phyloP scores from a whole-genome alignment of 176 grass and related monocot genomes.

The Hordeum vulgare region DNA sequence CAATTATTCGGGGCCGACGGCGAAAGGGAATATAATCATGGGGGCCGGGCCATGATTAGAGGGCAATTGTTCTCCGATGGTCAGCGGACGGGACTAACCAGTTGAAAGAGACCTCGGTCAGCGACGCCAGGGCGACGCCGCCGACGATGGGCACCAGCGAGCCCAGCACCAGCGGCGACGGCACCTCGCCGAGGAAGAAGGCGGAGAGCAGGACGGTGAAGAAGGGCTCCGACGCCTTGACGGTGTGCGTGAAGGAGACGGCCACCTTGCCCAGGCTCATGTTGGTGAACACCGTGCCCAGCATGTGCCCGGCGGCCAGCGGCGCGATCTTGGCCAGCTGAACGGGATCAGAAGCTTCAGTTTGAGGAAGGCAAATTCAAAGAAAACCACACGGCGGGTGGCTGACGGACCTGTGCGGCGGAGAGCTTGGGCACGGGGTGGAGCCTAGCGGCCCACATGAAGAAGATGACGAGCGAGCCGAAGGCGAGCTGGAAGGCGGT shows the following conservation, averaged over 20 bases:
- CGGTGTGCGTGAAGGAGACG: conserved; percentile 94
- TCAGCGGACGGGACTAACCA: conserved; percentile 27
- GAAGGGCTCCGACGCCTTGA: conserved; percentile 89
- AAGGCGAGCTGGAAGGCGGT: conserved; percentile 73
- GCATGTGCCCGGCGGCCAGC: conserved; percentile 65
- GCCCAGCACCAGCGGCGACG: conserved; percentile 42
- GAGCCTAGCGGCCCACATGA: conserved; percentile 66
- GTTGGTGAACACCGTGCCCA: conserved; percentile 91
- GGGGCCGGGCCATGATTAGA: background rate
- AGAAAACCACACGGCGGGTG: background rate
- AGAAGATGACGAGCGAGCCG: conserved; percentile 57
- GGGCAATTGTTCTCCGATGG: background rate
- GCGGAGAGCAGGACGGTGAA: conserved; percentile 87
- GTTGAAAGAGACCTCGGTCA: conserved; percentile 77
- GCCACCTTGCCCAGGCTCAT: conserved; percentile 88
- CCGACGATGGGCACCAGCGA: conserved; percentile 79
- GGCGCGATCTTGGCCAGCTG: conserved; percentile 69
- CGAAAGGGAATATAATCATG: conserved; percentile 2
- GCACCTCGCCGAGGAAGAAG: conserved; percentile 83
- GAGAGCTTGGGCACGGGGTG: conserved; percentile 54
- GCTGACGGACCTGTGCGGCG: conserved; percentile 39
- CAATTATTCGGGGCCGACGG: conserved; percentile 6
- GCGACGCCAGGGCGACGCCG: conserved; percentile 63
- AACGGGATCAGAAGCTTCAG: background rate
- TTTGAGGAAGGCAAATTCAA: background rate